Evolutionary conservation across 169 alveolate species (phyloP), one percentile per base, ranked within the genome.

Genomic region (Amoebophrya sp.): DNA sequence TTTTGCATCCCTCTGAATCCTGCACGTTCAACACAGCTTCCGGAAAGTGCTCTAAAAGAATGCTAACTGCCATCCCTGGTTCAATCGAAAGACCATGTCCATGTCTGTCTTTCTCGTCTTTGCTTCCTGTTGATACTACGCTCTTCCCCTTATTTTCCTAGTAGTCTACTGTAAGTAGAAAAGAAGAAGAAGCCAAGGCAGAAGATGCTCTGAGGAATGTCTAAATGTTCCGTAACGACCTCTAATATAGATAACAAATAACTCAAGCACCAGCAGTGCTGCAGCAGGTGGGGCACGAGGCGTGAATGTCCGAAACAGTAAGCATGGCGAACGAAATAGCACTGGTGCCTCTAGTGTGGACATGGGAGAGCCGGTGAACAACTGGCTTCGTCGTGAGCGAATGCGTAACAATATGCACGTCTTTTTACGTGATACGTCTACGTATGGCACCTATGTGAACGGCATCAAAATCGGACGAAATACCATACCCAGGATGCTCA

Each of bases 361-460:
- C 65, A 12, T 18, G 65, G 6, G 6, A 47, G 65, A 12, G 18
- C 65, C 6, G 65, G 83, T 65, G 33, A 65, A 65, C 33, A 65
- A 29, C 38, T 65, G 83, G 83, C 83, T 65, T 1, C 83, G 18
- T 6, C 83, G 83, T 26, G 83, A 65, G 83, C 18, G n/a, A 18
- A 65, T 65, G 83, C 83, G 83, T 36, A 65, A 65, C 83, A 65
- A 65, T 36, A 36, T 65, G 83, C 83, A 65, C 83, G 83, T 65
- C 10, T 65, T 65, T 65, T 0, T 65, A 6, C 83, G 83, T 1
- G 83, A 65, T 26, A 36, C n/a, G 33, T 65, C 83, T 6, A 65
- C 83, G 36, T 65, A 65, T 36, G 83, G 83, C 12, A 65, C 83
- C 36, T 65, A 65, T 18, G 83, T 65, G 39, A 65, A 65, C 83